Evolutionary conservation across 495 filamentous ascomycete species (phyloP), one percentile per base, ranked within the genome.

Genomic region (Xylaria castorea): DNA sequence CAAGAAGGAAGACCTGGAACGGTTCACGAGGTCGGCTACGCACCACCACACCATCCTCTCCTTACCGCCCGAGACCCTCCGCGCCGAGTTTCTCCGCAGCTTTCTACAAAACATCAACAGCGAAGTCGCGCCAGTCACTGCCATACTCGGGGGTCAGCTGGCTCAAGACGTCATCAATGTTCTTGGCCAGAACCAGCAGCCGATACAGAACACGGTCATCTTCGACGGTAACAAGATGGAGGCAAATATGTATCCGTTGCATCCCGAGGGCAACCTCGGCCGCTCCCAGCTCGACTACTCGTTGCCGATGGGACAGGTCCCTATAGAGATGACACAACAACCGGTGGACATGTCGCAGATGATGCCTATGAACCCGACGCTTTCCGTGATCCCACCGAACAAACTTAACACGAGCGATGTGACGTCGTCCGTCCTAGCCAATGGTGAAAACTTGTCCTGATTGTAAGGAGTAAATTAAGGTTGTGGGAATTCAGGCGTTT

Each of bases 121-220:
- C 74, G 96, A 99, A 81, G 81, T 99, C 38, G 91, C 92, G 38
- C 94, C 96, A 30, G 93, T 97, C 14, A 91, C 94, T 2, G 95
- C 96, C 0, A 94, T 98, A 71, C 80, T 98, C 32, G 96, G 96
- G 34, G 96, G 94, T 0, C 89, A 93, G 77, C 85, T 99, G 5
- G 94, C 95, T 3, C 96, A 99, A 82, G 96, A 99, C 79, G 94
- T 97, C 25, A 98, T 99, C 81, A 98, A 98, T 73, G 95, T 98
- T 46, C 88, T 98, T 11, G 93, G 94, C 30, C 88, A 90, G 74
- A 87, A 92, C 53, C 94, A 98, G 82, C 96, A 98, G 80, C 96
- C 96, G 3, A 88, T 98, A 20, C 97, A 98, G 85, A 99, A 99
- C 79, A 89, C 98, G 77, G 86, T 97, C 44, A 83, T 98, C 14